Base-by-base conservation (phyloP, 257 asterid genomes). In the Dorcoceras hygrometricum region DNA sequence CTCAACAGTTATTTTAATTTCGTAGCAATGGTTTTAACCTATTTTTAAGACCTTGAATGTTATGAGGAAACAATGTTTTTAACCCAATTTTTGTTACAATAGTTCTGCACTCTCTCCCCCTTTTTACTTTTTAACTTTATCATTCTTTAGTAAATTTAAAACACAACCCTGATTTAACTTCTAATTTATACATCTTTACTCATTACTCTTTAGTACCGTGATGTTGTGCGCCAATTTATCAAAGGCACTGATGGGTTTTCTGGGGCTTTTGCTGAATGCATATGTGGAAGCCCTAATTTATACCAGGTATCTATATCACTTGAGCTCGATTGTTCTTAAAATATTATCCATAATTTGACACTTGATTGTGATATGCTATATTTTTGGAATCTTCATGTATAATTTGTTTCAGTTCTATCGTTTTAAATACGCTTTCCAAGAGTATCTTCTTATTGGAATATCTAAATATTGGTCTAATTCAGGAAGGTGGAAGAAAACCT, bases 401-500 rank as follows among this genome's bases (percentile, higher is more conserved):
- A 9, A 46, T 54, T 61, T 51, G 12, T 43, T 50, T 51, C 8
- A 32, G 24, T 43, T 65, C 23, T 24, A 10, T n/a, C 23, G 7
- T 18, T 48, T 48, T 57, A 53, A 28, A 19, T 51, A n/a, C 43
- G 43, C 16, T n/a, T 11, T 23, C 19, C 56, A 10, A 24, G 20
- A 29, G 28, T 27, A 26, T 68, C 39, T 20, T 70, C 10, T 74
- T 34, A 16, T 66, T 64, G 23, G 57, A 19, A 67, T 67, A 48
- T 26, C 59, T 80, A 54, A 28, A 26, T 27, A 26, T 68, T 67
- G 69, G 69, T 78, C 72, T 81, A 65, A 83, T 78, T 76, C 84
- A 90, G 99, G 92, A 80, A 75, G 96, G 97, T 66, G 99, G 99
- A 85, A 81, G 99, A 82, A 90, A 77, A 75, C 99, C 97, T 36